A percentile compares a stretch with the other conserved stretches of the same genome.
Evolutionary conservation across 176 grass and related monocot species (phyloP).

Genomic region (Eleusine coracana): DNA sequence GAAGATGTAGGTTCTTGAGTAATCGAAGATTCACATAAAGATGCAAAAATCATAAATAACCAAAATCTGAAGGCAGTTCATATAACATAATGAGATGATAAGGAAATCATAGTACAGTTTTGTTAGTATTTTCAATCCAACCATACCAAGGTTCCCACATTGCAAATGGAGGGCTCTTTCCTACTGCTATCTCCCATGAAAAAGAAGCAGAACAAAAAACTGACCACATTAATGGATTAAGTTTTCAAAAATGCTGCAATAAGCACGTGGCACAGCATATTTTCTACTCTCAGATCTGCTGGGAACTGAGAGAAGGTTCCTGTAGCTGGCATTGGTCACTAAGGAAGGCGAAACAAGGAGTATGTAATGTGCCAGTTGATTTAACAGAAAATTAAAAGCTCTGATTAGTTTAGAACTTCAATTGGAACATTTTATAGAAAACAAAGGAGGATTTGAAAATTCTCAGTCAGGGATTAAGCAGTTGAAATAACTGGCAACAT

Average conservation of each 20-base stretch:
- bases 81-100: background rate
- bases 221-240: conserved; percentile 13
- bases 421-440: conserved; percentile 15
- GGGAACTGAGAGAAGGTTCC: background rate
- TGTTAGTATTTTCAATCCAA: background rate
- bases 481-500: conserved; percentile 19
- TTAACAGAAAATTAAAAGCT: background rate
- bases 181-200: conserved; percentile 23
- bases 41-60: conserved; percentile 6
- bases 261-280: conserved; percentile 5
- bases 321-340: conserved; percentile 6
- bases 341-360: background rate
- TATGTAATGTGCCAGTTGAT: conserved; percentile 11
- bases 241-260: conserved; percentile 8
- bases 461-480: conserved; percentile 11
- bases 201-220: background rate
- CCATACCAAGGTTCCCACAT: conserved; percentile 10
- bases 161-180: conserved; percentile 10
- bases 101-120: background rate
- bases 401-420: conserved; percentile 6
- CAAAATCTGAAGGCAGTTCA: background rate
- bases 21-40: background rate
- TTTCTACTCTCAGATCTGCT: background rate
- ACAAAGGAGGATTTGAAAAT: background rate
- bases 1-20: conserved; percentile 2